Evolutionary conservation across 2,329 filamentous ascomycete species (phyloP).

Genomic region (Microcera coccophila): DNA sequence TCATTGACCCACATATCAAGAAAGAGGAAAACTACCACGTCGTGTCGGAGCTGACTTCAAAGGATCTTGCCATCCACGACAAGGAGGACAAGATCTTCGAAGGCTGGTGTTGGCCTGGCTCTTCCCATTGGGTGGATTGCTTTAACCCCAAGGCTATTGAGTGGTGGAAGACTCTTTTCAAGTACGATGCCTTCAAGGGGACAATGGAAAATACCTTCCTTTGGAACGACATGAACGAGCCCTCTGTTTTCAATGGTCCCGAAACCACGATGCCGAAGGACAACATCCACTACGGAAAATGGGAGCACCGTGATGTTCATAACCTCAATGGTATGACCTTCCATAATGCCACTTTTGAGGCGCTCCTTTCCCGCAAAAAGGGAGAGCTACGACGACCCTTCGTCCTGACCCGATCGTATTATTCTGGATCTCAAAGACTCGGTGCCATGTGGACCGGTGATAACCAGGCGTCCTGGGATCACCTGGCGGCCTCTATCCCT

Average conservation of each 20-base stretch:
- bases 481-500: slow-evolving; percentile 82
- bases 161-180: slow-evolving; percentile 90
- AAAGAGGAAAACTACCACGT: slow-evolving; percentile 76
- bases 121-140: slow-evolving; percentile 92
- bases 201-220: slow-evolving; percentile 83
- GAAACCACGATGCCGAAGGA: slow-evolving; percentile 99
- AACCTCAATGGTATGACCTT: slow-evolving; percentile 95
- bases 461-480: slow-evolving; percentile 89
- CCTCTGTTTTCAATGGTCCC: slow-evolving; percentile 96
- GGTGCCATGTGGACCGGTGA: slow-evolving; percentile 99
- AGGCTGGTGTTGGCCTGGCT: slow-evolving; percentile 98
- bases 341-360: slow-evolving; percentile 88
- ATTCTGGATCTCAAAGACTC: slow-evolving; percentile 80
- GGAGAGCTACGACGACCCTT: slow-evolving; percentile 84
- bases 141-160: slow-evolving; percentile 88
- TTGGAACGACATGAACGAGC: slow-evolving; percentile 99
- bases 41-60: slow-evolving; percentile 75
- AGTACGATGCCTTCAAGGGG: slow-evolving; percentile 83
- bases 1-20: slow-evolving; percentile 98
- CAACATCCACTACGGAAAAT: slow-evolving; percentile 84
- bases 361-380: slow-evolving; percentile 77
- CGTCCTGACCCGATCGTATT: slow-evolving; percentile 89
- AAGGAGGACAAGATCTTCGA: slow-evolving; percentile 88
- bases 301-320: slow-evolving; percentile 96
- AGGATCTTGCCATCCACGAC: slow-evolving; percentile 80